These are phyloP conservation scores for Beverwykella pulmonaria DNA, from an alignment of 495 filamentous ascomycete species.

Conservation along the genomic window DNA sequence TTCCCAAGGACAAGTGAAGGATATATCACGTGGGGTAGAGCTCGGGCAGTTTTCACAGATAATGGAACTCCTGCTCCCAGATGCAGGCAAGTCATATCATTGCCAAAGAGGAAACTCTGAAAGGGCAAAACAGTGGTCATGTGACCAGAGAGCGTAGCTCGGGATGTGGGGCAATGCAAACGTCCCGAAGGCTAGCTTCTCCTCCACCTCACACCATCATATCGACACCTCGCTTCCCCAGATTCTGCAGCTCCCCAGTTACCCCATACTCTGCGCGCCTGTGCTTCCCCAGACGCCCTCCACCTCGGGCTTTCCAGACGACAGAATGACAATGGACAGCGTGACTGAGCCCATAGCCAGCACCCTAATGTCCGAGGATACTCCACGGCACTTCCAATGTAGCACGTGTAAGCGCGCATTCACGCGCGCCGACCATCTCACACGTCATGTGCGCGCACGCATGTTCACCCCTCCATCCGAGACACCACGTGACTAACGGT, in stretches of 20 bases:
- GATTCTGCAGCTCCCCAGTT: not conserved
- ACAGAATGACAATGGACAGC: not conserved
- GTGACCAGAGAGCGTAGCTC: not conserved
- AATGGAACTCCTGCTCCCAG: too few species aligned
- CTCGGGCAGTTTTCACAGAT: too few species aligned
- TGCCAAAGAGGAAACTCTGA: too few species aligned
- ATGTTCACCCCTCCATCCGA: not conserved
- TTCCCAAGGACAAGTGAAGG: too few species aligned
- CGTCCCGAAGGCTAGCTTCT: not conserved
- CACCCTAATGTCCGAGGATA: not conserved
- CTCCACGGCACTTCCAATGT: slow-evolving; percentile 41
- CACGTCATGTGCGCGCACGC: slow-evolving; percentile 43
- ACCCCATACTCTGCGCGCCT: not conserved
- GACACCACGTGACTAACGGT: slow-evolving; percentile 1
- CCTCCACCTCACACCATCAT: not conserved
- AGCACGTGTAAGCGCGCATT: slow-evolving; percentile 40
- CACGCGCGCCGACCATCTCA: slow-evolving; percentile 40
- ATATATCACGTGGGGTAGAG: too few species aligned
- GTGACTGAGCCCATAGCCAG: not conserved
- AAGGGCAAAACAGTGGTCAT: not conserved
- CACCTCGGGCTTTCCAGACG: not conserved
- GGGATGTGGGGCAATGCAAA: not conserved
- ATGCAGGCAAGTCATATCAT: too few species aligned
- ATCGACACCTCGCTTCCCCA: not conserved
- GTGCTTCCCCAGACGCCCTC: not conserved